A percentile compares a stretch with the other conserved stretches of the same genome.
These are phyloP conservation scores for Candida dajiaensis DNA, from an alignment of 805 yeast genomes.

Conservation along the genomic window DNA sequence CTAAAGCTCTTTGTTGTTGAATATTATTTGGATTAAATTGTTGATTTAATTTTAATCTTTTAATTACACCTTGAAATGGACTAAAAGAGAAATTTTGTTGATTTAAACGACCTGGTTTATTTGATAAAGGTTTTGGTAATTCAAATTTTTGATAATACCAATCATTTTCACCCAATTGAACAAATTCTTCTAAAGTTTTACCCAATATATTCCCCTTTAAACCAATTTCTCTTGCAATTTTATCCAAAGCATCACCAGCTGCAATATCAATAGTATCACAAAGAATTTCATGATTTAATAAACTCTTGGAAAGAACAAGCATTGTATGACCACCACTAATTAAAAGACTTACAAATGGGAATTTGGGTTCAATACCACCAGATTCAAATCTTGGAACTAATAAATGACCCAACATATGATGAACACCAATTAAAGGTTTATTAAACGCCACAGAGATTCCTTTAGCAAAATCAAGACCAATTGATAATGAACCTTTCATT, in stretches of 20 bases:
- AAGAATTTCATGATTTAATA: constrained; percentile 64
- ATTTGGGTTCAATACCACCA: constrained; percentile 40
- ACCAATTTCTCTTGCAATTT: constrained; percentile 84
- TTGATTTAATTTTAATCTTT: constrained; percentile 26
- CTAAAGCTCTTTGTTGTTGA: constrained; percentile 38
- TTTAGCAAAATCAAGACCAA: constrained; percentile 79
- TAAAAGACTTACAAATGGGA: constrained; percentile 69
- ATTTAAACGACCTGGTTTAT: constrained; percentile 39
- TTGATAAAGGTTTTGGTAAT: constrained; percentile 49
- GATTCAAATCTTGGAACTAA: constrained; percentile 52
- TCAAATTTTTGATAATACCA: constrained; percentile 21
- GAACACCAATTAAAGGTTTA: constrained; percentile 80
- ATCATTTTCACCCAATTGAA: constrained; percentile 29
- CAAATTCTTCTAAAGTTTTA: constrained; percentile 63
- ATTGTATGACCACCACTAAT: constrained; percentile 95
- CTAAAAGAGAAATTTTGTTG: constrained; percentile 67
- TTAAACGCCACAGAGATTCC: constrained; percentile 79
- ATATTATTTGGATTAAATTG: constrained; percentile 18
- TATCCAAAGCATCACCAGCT: constrained; percentile 89
- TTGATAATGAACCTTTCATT: constrained; percentile 81
- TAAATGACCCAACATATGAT: constrained; percentile 94
- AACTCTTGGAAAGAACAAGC: constrained; percentile 59
- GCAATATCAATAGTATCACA: constrained; percentile 83
- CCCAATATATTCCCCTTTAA: constrained; percentile 81
- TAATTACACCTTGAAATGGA: constrained; percentile 57